A percentile compares a stretch with the other conserved stretches of the same genome.
These are phyloP conservation scores for Apophysomyces ossiformis DNA, from an alignment of 371 early-diverging fungal species.

Conservation along the genomic window DNA sequence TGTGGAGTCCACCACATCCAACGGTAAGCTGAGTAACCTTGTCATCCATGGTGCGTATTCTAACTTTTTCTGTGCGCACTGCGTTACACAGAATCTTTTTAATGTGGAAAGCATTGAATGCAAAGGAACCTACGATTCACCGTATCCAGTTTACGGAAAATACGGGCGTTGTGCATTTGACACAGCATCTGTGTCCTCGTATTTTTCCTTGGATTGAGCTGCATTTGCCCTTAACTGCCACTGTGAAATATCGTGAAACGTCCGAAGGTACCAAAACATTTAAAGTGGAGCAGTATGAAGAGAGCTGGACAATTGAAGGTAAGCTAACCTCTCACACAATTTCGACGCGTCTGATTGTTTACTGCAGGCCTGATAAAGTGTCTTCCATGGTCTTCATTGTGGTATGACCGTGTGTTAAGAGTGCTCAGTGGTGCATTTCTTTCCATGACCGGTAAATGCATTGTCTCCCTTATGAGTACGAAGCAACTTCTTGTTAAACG, in stretches of 20 bases:
- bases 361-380: conserved; percentile 15
- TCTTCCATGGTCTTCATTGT: conserved; percentile 17
- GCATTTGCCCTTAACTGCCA: conserved; percentile 25
- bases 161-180: conserved; percentile 26
- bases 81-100: conserved; percentile 18
- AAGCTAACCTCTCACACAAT: not conserved
- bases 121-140: conserved; percentile 20
- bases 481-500: not conserved
- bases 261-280: conserved; percentile 26
- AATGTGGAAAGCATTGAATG: conserved; percentile 29
- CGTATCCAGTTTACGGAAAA: conserved; percentile 27
- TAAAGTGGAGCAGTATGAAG: conserved; percentile 23
- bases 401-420: conserved; percentile 20
- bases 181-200: conserved; percentile 25
- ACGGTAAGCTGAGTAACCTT: conserved; percentile 17
- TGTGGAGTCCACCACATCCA: conserved; percentile 22
- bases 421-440: conserved; percentile 20
- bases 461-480: conserved; percentile 14
- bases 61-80: not conserved
- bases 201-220: conserved; percentile 27
- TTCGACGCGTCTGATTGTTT: conserved; percentile 4
- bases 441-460: conserved; percentile 15
- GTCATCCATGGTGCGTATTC: no score
- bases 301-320: conserved; percentile 37
- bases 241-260: conserved; percentile 26